Percentiles rank a stretch among this genome's conserved stretches.
phyloP scores from a whole-genome alignment of 352 stramenopile species.

The Pythium coloratum region DNA sequence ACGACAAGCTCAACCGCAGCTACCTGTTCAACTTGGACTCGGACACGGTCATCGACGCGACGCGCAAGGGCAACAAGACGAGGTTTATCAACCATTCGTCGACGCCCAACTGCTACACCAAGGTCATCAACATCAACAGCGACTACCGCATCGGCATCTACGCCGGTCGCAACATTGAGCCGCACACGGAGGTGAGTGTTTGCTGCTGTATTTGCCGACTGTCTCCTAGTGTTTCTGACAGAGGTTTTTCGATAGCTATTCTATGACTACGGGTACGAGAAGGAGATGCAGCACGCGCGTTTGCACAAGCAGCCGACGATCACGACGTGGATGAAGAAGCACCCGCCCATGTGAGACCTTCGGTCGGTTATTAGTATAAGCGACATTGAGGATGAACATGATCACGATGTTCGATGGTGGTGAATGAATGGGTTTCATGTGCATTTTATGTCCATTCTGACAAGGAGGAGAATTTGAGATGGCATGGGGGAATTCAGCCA shows the following conservation, averaged over 20 bases:
- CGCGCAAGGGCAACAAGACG: slow-evolving; percentile 94
- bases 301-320: slow-evolving; percentile 63
- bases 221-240: too few relatives aligned
- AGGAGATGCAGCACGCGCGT: slow-evolving; percentile 60
- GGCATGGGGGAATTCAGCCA: too few relatives aligned
- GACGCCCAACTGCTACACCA: slow-evolving; percentile 87
- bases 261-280: slow-evolving; percentile 85
- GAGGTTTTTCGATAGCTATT: slow-evolving; percentile 52
- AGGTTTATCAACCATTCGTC: slow-evolving; percentile 91
- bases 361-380: neutral
- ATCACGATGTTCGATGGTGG: too few relatives aligned
- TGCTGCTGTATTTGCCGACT: neutral
- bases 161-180: slow-evolving; percentile 85
- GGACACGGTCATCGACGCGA: slow-evolving; percentile 92
- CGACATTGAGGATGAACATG: too few relatives aligned
- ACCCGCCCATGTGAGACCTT: slow-evolving; percentile 3
- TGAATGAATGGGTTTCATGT: too few relatives aligned
- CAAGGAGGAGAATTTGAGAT: too few relatives aligned
- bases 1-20: slow-evolving; percentile 86
- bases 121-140: slow-evolving; percentile 91
- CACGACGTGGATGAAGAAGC: slow-evolving; percentile 68
- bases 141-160: slow-evolving; percentile 94
- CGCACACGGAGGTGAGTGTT: slow-evolving; percentile 73
- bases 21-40: slow-evolving; percentile 95
- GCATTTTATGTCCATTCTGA: too few relatives aligned